Evolutionary conservation across 1,284 basidiomycete species (phyloP).

Genomic region (Marasmius fiardii): DNA sequence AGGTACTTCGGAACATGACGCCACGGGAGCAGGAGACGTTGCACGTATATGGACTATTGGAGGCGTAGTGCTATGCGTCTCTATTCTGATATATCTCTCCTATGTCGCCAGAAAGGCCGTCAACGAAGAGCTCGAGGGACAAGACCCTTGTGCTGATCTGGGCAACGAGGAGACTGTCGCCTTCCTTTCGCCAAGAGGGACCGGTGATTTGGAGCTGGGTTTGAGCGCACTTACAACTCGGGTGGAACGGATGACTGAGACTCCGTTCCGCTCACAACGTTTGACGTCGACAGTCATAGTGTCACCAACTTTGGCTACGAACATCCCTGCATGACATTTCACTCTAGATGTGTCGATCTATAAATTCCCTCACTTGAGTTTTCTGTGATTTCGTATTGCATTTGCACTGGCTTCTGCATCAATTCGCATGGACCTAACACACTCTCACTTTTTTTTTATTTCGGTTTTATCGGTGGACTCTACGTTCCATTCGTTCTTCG

Average conservation of each 20-base stretch:
- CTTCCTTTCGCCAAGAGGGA: slow-evolving; percentile 31
- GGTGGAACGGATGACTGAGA: slow-evolving; percentile 31
- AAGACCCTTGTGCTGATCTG: slow-evolving; percentile 30
- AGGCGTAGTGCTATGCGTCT: slow-evolving; percentile 72
- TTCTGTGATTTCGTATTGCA: background rate
- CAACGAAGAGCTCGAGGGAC: slow-evolving; percentile 70
- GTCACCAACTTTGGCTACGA: background rate
- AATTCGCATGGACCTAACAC: background rate
- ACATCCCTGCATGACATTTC: background rate
- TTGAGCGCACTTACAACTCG: slow-evolving; percentile 17
- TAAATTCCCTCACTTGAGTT: background rate
- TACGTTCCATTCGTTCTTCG: too few species aligned
- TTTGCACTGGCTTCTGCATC: background rate
- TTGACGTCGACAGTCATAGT: slow-evolving; percentile 13
- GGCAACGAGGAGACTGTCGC: slow-evolving; percentile 44
- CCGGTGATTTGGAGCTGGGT: slow-evolving; percentile 7
- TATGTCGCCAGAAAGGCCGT: slow-evolving; percentile 79
- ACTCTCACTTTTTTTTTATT: too few species aligned
- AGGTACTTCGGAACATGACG: slow-evolving; percentile 23
- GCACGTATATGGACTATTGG: slow-evolving; percentile 64
- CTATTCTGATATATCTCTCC: slow-evolving; percentile 77
- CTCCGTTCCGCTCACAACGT: slow-evolving; percentile 31
- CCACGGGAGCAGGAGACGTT: slow-evolving; percentile 46
- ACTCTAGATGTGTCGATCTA: background rate
- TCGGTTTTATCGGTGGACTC: too few species aligned